Evolutionary conservation across 495 filamentous ascomycete species (phyloP).

Genomic region (Aspergillus heteromorphus): DNA sequence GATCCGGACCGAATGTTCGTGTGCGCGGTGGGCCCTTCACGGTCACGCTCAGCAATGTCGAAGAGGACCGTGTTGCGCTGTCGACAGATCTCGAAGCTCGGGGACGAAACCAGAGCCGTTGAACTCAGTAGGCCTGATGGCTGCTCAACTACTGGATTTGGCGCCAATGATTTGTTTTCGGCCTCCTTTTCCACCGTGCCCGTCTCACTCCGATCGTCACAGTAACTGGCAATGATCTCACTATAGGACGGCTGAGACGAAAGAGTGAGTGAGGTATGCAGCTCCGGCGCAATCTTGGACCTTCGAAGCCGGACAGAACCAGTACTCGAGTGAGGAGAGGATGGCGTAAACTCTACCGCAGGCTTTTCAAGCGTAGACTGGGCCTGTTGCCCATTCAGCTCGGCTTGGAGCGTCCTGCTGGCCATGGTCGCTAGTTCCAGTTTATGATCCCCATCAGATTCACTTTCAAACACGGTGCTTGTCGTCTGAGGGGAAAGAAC

Average conservation of each 20-base stretch:
- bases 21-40: conserved; percentile 59
- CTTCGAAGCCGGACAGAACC: conserved; percentile 37
- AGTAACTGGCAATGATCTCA: conserved; percentile 34
- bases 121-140: conserved; percentile 28
- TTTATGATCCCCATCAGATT: conserved; percentile 18
- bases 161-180: conserved; percentile 3
- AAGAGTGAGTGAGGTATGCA: conserved; percentile 35
- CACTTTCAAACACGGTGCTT: conserved; percentile 8
- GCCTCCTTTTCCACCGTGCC: neutral
- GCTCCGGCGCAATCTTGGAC: conserved; percentile 36
- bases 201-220: conserved; percentile 14
- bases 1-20: conserved; percentile 81
- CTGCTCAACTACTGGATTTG: conserved; percentile 17
- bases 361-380: conserved; percentile 14
- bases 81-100: conserved; percentile 28
- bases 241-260: conserved; percentile 38
- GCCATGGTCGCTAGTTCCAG: conserved; percentile 39
- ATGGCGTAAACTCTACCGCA: conserved; percentile 16
- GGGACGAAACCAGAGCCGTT: conserved; percentile 22
- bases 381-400: conserved; percentile 21
- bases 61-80: conserved; percentile 39
- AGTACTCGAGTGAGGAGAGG: conserved; percentile 25
- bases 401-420: conserved; percentile 38
- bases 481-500: conserved; percentile 50
- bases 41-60: conserved; percentile 49